Conservation (phyloP, 805 yeast species). For the Kodamaea jinghongensis region DNA sequence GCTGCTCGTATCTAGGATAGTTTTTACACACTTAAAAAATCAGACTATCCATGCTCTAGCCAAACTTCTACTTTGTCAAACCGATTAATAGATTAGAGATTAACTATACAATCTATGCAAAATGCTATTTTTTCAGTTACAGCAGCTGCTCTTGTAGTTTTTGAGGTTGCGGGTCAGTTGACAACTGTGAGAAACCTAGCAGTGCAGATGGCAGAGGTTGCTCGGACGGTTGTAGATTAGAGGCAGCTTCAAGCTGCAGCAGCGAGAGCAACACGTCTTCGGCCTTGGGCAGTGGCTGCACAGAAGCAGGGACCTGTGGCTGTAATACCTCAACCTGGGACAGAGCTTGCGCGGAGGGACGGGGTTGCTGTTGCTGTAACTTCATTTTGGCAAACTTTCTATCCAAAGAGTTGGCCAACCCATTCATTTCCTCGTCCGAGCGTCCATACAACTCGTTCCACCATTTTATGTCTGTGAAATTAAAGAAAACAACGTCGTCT, state of each 20-base stretch:
- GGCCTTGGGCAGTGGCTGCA: not conserved
- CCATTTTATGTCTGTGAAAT: conserved; percentile 66
- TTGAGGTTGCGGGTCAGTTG: not conserved
- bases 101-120: not conserved
- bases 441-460: conserved; percentile 88
- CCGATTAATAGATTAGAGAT: not conserved
- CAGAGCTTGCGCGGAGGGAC: too few species aligned
- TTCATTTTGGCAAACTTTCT: conserved; percentile 41
- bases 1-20: too few species aligned
- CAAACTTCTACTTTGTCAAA: too few species aligned
- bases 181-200: not conserved
- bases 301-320: not conserved
- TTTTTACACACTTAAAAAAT: too few species aligned
- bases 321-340: too few species aligned
- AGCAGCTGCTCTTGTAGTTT: too few species aligned
- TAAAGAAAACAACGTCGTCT: conserved; percentile 54
- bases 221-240: too few species aligned
- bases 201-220: too few species aligned
- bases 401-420: conserved; percentile 38
- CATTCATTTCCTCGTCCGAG: conserved; percentile 54
- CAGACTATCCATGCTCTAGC: too few species aligned
- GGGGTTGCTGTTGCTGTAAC: not conserved
- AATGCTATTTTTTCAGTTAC: not conserved
- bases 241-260: too few species aligned
- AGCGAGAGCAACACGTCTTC: too few species aligned